A percentile compares a stretch with the other conserved stretches of the same genome.
These are phyloP conservation scores for Volvox africanus DNA, from an alignment of 139 green algal species.

Conservation along the genomic window DNA sequence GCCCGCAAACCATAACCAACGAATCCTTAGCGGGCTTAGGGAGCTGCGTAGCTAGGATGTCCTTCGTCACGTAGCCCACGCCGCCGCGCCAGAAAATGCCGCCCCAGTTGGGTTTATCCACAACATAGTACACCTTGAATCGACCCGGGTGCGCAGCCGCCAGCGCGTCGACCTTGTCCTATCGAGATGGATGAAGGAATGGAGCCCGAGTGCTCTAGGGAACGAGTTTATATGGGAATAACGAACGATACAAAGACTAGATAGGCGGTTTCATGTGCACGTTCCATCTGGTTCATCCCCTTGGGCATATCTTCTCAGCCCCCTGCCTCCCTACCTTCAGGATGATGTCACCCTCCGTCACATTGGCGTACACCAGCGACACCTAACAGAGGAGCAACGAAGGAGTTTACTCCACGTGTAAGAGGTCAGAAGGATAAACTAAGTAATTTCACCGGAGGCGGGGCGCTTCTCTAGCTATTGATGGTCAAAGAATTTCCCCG, in stretches of 20 bases:
- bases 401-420: too few species aligned
- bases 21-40: conserved; percentile 67
- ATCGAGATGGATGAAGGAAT: neutral
- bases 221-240: too few species aligned
- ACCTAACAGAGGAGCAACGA: neutral
- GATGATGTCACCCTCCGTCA: conserved; percentile 80
- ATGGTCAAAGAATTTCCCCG: too few species aligned
- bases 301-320: too few species aligned
- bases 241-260: too few species aligned
- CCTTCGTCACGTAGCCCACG: conserved; percentile 64
- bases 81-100: conserved; percentile 69
- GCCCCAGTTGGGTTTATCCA: conserved; percentile 69
- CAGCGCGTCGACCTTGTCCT: conserved; percentile 71
- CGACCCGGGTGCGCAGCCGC: conserved; percentile 62
- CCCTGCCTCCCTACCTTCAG: conserved; percentile 63
- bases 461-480: too few species aligned
- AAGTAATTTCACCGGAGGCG: too few species aligned
- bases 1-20: conserved; percentile 75
- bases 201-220: too few species aligned
- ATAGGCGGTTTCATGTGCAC: too few species aligned
- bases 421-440: too few species aligned
- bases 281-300: too few species aligned
- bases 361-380: conserved; percentile 77
- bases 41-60: conserved; percentile 68
- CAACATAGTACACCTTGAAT: conserved; percentile 77